Base-by-base conservation (phyloP, 768 basidiomycete species). In the Dioszegia hungarica region DNA sequence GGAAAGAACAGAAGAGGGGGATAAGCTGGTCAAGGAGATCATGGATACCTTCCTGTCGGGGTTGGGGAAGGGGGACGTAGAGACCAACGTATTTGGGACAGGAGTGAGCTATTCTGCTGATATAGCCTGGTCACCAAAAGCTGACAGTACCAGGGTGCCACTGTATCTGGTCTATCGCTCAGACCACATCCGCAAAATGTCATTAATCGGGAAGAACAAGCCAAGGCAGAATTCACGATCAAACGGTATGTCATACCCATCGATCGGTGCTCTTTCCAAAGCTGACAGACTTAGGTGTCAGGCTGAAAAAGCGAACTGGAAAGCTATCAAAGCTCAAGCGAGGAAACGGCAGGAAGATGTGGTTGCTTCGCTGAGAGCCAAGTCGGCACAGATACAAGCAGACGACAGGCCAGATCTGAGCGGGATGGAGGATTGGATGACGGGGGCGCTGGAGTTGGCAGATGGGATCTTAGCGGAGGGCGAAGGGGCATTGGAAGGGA, bases 381-480 rank as follows among this genome's bases (percentile, higher is more conserved):
- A 41, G 28, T 12, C 22, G 11, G 45, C 27, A 25, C 34, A 37
- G 17, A 14, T 29, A 25, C 10, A 19, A 19, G 20, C 17, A 12
- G 36, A 60, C 22, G 37, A 19, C 17, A 51, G 53, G 22, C 63
- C 64, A 2, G 60, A 63, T 50, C 52, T 61, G 56, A 59, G 24
- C 12, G 50, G 52, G 24, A 65, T 64, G 28, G 51, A 54, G 25
- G 53, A 62, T 1, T 71, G 62, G 48, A 78, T 62, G 63, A 72
- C 62, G 29, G 77, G 77, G 6, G 76, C 72, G 36, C 75, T 76
- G 27, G 77, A 71, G 5, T 68, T 68, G 2, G 79, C 68, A 15
- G 75, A 78, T 28, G 74, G 63, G 62, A 60, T 62, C 11, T 43
- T 69, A 3, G 45, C 20, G 20, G 52, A 49, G 25, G 67, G 62